Evolutionary conservation across 257 asterid species (phyloP).

Genomic region (Solanum bukasovii): DNA sequence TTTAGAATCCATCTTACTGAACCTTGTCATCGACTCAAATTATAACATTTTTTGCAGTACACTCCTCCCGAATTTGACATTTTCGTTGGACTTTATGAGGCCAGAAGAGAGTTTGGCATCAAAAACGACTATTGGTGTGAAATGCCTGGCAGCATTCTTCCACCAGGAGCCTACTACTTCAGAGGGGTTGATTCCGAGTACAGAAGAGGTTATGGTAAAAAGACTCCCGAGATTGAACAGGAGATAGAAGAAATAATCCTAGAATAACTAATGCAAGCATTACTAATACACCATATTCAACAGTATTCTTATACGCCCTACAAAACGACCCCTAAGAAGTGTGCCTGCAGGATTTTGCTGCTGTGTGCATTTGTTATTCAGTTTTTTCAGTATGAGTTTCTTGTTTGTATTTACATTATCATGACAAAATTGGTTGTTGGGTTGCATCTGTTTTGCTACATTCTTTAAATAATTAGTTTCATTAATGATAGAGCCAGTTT

Average conservation of each 20-base stretch:
- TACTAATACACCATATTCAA: no score
- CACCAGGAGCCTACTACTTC: slow-evolving; percentile 72
- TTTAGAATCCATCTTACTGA: background rate
- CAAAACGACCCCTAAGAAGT: background rate
- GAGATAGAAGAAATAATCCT: background rate
- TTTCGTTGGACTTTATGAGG: slow-evolving; percentile 23
- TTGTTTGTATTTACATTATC: background rate
- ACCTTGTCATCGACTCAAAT: background rate
- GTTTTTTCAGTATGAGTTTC: background rate
- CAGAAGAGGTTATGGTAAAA: slow-evolving; percentile 65
- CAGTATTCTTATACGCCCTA: background rate
- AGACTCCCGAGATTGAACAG: slow-evolving; percentile 36
- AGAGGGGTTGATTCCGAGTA: slow-evolving; percentile 82
- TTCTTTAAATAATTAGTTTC: no score
- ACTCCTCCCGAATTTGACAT: slow-evolving; percentile 50
- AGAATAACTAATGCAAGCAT: background rate
- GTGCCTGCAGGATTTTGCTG: background rate
- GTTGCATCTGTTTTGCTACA: background rate
- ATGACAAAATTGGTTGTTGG: background rate
- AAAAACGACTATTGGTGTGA: slow-evolving; percentile 18
- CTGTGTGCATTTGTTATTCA: background rate
- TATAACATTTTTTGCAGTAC: slow-evolving; percentile 25
- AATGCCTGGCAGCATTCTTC: slow-evolving; percentile 70
- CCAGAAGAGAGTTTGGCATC: background rate
- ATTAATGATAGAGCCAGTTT: no score